A percentile compares a stretch with the other conserved stretches of the same genome.
phyloP scores from a whole-genome alignment of 2,329 filamentous ascomycete species.

The Colletotrichum phormii region DNA sequence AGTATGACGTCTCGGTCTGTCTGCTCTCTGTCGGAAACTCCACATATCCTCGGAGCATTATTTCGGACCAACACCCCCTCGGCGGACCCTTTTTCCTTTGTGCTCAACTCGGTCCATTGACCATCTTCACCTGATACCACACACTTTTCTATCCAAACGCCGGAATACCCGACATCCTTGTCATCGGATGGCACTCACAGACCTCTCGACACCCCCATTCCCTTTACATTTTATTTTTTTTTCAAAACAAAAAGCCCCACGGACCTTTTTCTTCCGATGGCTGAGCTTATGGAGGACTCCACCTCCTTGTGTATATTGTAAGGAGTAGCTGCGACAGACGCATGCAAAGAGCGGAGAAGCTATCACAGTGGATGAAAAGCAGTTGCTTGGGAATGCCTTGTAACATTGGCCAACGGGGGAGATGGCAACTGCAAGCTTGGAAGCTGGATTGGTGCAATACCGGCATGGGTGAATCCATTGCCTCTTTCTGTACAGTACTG shows the following conservation, averaged over 20 bases:
- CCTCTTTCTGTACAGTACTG: conserved; percentile 36
- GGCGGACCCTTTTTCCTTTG: conserved; percentile 35
- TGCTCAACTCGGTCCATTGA: conserved; percentile 32
- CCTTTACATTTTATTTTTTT: conserved; percentile 29
- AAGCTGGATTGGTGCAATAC: conserved; percentile 30
- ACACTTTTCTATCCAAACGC: conserved; percentile 32
- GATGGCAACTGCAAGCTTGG: conserved; percentile 35
- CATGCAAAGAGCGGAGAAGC: conserved; percentile 22
- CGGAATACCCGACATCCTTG: conserved; percentile 36
- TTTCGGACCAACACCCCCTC: conserved; percentile 13
- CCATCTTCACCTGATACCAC: conserved; percentile 36
- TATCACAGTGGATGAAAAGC: conserved; percentile 34
- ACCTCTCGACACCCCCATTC: conserved; percentile 31
- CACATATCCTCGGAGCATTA: conserved; percentile 27
- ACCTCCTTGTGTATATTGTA: conserved; percentile 35
- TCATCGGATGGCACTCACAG: conserved; percentile 36
- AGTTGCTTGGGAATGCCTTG: conserved; percentile 34
- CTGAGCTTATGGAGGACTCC: conserved; percentile 30
- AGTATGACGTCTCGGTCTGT: conserved; percentile 29
- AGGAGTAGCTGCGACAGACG: conserved; percentile 27
- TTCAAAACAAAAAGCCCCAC: conserved; percentile 30
- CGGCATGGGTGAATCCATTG: conserved; percentile 34
- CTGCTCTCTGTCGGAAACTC: conserved; percentile 16
- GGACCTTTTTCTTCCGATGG: conserved; percentile 16
- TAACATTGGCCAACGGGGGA: conserved; percentile 29